Percentiles rank a stretch among this genome's conserved stretches.
Conservation (phyloP, 345 rosid species). For the Durio zibethinus region DNA sequence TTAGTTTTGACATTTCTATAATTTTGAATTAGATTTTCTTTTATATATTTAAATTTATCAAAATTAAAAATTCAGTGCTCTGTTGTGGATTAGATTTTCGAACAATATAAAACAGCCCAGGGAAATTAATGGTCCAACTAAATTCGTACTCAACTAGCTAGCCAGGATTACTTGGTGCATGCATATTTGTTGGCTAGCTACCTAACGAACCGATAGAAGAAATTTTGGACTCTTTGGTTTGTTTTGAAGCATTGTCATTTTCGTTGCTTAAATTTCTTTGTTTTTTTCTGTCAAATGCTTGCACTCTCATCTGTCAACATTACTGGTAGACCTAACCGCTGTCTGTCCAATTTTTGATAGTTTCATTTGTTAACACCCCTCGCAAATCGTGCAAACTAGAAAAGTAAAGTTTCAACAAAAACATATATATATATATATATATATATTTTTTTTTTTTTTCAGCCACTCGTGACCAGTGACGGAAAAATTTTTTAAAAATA, state of each 20-base stretch:
- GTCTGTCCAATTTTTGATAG: neutral
- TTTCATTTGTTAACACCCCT: neutral
- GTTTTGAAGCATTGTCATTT: neutral
- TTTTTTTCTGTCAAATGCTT: neutral
- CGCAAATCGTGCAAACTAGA: neutral
- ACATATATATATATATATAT: neutral
- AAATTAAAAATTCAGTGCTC: too few relatives aligned
- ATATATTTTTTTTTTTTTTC: neutral
- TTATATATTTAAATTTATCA: too few relatives aligned
- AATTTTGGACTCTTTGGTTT: neutral
- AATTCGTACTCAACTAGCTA: neutral
- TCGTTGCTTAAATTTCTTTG: neutral
- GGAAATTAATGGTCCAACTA: neutral
- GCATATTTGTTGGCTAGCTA: neutral
- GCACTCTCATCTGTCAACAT: neutral
- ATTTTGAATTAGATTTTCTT: too few relatives aligned
- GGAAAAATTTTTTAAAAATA: neutral
- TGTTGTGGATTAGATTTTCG: neutral
- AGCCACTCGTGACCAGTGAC: neutral
- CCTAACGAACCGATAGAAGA: neutral
- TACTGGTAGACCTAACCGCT: neutral
- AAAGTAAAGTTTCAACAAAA: neutral
- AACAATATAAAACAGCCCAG: neutral
- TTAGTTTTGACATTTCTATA: too few relatives aligned
- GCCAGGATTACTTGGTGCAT: neutral